phyloP scores from a whole-genome alignment of 2,329 filamentous ascomycete genomes.

The Achaetomium macrosporum region DNA sequence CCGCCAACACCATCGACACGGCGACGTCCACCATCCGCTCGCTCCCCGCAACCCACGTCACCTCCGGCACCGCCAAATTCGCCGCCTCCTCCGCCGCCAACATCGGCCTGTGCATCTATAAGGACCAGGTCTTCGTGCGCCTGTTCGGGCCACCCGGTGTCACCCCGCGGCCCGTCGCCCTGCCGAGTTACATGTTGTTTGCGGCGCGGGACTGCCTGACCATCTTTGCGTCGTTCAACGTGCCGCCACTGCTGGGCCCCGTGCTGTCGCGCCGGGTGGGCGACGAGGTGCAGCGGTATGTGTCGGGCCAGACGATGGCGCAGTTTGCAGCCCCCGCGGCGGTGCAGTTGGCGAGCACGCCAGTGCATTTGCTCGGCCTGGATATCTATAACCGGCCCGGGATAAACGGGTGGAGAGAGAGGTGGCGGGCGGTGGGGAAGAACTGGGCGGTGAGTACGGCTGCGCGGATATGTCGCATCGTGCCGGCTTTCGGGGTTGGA shows the following conservation, averaged over 20 bases:
- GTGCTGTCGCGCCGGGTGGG: conserved; percentile 51
- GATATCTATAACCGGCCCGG: conserved; percentile 75
- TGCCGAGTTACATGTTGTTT: conserved; percentile 71
- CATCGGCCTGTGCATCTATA: conserved; percentile 80
- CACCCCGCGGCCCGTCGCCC: conserved; percentile 53
- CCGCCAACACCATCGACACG: conserved; percentile 84
- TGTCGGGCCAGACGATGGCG: conserved; percentile 57
- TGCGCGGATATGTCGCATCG: conserved; percentile 75
- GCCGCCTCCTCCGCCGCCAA: conserved; percentile 74
- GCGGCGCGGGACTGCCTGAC: conserved; percentile 78
- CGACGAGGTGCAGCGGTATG: conserved; percentile 43
- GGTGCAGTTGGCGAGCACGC: conserved; percentile 74
- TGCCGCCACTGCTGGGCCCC: conserved; percentile 73
- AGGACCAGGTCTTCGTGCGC: conserved; percentile 78
- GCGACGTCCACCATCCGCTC: conserved; percentile 57
- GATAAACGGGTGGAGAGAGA: conserved; percentile 47
- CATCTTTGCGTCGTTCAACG: conserved; percentile 87
- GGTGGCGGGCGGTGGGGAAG: conserved; percentile 60
- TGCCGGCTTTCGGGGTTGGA: conserved; percentile 83
- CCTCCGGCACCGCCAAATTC: conserved; percentile 75
- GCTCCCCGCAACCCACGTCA: conserved; percentile 55
- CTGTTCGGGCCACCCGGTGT: conserved; percentile 64
- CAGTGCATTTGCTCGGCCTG: conserved; percentile 76
- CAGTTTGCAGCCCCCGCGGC: conserved; percentile 77
- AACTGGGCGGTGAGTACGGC: conserved; percentile 71